Percentiles rank a stretch among this genome's conserved stretches.
Conservation (phyloP, 202 grass and related monocot genomes). For the Bolboschoenoplectus hybrid region DNA sequence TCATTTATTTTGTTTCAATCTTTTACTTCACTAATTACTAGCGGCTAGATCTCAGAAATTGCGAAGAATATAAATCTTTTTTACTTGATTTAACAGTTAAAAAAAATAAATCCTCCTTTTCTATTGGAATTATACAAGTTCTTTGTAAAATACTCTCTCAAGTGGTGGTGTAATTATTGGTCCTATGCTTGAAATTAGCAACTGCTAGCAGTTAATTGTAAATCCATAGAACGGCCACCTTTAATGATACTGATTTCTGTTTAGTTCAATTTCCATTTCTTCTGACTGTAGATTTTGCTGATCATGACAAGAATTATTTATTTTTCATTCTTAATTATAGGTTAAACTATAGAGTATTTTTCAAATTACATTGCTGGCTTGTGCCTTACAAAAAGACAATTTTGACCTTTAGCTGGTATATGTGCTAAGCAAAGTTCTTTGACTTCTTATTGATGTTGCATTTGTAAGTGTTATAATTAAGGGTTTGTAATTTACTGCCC, state of each 20-base stretch:
- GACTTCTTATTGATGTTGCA: not conserved
- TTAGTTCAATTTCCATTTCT: not conserved
- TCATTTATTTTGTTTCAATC: not conserved
- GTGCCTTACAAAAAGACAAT: not conserved
- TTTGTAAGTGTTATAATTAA: not conserved
- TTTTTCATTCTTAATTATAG: not conserved
- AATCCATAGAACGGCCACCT: not conserved
- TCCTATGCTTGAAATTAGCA: conserved; percentile 4
- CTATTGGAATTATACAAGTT: not conserved
- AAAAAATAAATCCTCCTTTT: not conserved
- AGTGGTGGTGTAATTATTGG: not conserved
- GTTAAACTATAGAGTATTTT: not conserved
- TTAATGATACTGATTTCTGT: not conserved
- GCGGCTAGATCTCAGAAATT: not conserved
- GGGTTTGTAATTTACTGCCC: conserved; percentile 4
- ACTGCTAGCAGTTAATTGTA: not conserved
- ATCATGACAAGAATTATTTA: not conserved
- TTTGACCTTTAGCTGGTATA: not conserved
- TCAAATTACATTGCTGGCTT: not conserved
- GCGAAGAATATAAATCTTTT: not conserved
- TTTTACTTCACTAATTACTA: not conserved
- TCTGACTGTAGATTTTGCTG: not conserved
- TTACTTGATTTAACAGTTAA: not conserved
- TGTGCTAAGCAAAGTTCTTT: not conserved
- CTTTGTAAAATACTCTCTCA: conserved; percentile 11